Evolutionary conservation across 805 yeast genomes (phyloP).

Genomic region (Nakazawaea siamensis): DNA sequence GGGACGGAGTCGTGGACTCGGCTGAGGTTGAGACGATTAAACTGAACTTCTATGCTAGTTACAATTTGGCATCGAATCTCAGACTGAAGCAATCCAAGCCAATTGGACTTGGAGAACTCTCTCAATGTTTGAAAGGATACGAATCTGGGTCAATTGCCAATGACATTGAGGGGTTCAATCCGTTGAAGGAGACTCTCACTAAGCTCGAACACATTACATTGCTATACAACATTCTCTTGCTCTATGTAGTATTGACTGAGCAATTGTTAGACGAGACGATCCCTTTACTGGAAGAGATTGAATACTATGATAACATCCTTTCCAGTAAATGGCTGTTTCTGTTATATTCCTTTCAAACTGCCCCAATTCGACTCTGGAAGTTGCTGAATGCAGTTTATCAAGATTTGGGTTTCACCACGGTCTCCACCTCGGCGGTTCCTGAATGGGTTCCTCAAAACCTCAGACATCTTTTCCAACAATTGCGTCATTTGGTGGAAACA

Average conservation of each 20-base stretch:
- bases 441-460: conserved; percentile 16
- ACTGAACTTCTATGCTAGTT: conserved; percentile 3
- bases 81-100: no score
- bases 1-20: no score
- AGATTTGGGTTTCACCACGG: conserved; percentile 19
- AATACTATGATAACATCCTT: conserved; percentile 35
- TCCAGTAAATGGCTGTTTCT: conserved; percentile 23
- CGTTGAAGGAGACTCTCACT: no score
- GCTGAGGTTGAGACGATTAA: not conserved
- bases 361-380: conserved; percentile 19
- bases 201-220: no score
- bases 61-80: conserved; percentile 1
- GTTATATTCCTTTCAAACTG: conserved; percentile 31
- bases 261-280: conserved; percentile 30
- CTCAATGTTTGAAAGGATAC: no score
- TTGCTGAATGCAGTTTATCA: conserved; percentile 14
- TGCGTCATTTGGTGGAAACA: not conserved
- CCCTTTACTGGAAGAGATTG: conserved; percentile 33
- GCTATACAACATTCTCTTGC: conserved; percentile 15
- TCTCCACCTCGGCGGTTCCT: conserved; percentile 14
- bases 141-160: no score
- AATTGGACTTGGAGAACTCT: no score
- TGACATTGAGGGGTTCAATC: no score
- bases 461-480: not conserved
- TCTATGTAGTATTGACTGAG: conserved; percentile 15